These are phyloP conservation scores for Primulina huaijiensis DNA, from an alignment of 257 asterid species.

Conservation along the genomic window DNA sequence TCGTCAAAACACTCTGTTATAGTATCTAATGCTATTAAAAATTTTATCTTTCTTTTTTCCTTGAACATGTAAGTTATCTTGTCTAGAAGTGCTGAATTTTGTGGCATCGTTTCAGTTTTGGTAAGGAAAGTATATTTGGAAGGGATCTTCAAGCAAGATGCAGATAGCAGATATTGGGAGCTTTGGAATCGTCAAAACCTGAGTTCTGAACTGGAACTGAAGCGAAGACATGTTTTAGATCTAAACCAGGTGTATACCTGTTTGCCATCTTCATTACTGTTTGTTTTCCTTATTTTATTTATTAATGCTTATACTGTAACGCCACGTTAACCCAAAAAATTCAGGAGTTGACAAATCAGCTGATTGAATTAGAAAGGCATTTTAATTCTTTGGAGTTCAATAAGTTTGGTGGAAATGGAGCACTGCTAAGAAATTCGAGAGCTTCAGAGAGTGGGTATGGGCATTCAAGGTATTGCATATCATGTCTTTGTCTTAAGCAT, in stretches of 20 bases:
- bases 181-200: conserved; percentile 88
- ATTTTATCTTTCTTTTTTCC: background rate
- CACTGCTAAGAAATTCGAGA: conserved; percentile 42
- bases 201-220: conserved; percentile 80
- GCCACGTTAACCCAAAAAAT: conserved; percentile 8
- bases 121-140: conserved; percentile 77
- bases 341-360: conserved; percentile 71
- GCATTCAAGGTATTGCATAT: conserved; percentile 58
- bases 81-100: conserved; percentile 22
- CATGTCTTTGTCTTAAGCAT: conserved; percentile 8
- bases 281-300: conserved; percentile 16
- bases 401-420: conserved; percentile 63
- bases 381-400: conserved; percentile 76
- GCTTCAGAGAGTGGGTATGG: conserved; percentile 43
- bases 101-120: conserved; percentile 47
- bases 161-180: conserved; percentile 78
- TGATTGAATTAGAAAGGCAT: conserved; percentile 90
- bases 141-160: conserved; percentile 82
- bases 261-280: conserved; percentile 13
- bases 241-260: conserved; percentile 56
- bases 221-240: conserved; percentile 57
- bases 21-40: conserved; percentile 1
- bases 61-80: conserved; percentile 15
- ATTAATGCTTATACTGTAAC: conserved; percentile 22
- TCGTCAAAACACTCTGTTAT: background rate